Conservation (phyloP, 768 basidiomycete species). For the Trametes elegans region DNA sequence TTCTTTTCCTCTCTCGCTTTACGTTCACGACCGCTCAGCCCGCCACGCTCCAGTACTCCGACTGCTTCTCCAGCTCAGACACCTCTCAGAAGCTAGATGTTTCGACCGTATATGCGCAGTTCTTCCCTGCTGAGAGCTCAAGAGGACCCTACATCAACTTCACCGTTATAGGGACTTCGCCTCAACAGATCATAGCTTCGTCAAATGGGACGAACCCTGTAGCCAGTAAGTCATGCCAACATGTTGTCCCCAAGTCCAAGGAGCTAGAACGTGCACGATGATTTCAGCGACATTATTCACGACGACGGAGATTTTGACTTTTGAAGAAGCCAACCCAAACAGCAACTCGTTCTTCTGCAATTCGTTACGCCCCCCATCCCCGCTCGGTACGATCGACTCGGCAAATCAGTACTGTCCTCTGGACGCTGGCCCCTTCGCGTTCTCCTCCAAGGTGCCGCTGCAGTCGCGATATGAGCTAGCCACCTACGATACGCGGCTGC, state of each 20-base stretch:
- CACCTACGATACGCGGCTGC: conserved; percentile 79
- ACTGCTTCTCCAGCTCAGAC: conserved; percentile 60
- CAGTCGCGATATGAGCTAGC: conserved; percentile 67
- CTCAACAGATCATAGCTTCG: conserved; percentile 56
- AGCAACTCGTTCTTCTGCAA: conserved; percentile 77
- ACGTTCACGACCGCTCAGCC: conserved; percentile 43
- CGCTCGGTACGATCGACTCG: conserved; percentile 33
- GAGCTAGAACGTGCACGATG: background rate
- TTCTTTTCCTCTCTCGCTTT: conserved; percentile 16
- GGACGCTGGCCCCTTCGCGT: conserved; percentile 72
- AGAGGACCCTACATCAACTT: conserved; percentile 57
- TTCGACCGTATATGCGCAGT: conserved; percentile 71
- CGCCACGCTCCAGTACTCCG: conserved; percentile 57
- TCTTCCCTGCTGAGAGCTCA: conserved; percentile 39
- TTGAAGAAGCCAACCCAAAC: conserved; percentile 66
- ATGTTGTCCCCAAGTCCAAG: background rate
- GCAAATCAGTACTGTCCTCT: conserved; percentile 70
- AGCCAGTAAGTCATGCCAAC: conserved; percentile 38
- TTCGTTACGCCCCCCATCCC: conserved; percentile 72
- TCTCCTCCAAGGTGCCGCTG: conserved; percentile 73
- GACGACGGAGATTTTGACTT: conserved; percentile 75
- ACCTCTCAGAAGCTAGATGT: conserved; percentile 59
- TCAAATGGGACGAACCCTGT: conserved; percentile 57
- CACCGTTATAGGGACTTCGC: conserved; percentile 65
- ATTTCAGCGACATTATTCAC: conserved; percentile 80